Base-by-base conservation (phyloP, 2,329 filamentous ascomycete species). In the Pseudopithomyces maydicus region DNA sequence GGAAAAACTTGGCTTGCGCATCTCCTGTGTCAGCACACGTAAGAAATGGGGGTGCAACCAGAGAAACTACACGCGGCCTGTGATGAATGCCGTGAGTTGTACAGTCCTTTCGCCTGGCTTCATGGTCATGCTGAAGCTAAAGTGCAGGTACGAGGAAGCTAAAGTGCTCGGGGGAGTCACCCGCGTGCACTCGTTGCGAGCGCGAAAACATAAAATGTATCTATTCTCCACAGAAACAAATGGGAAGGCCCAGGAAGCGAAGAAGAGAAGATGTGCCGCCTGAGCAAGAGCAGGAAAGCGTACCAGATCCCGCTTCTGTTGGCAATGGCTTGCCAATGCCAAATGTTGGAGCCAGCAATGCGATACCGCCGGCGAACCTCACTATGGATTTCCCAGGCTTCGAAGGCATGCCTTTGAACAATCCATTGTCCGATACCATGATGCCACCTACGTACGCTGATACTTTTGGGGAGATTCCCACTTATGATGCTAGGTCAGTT, bases 201-300 rank as follows among this genome's bases (percentile, higher is more conserved):
- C 64, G 67, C 39, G 80, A 82, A 47, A 61, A 60, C 3, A 72
- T 81, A 14, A 46, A 48, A 15, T 83, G 81, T 62, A 52, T 78
- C 23, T 83, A 82, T 64, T 81, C 79, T 22, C 68, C 70, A 2
- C 79, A 79, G 51, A 82, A 81, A 65, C 76, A 72, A 35, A 83
- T 83, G 81, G 81, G 81, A 10, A 66, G 81, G 42, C 81, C 81
- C n/a, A 77, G 77, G 57, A 83, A 83, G 65, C 73, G 80, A 50
- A 67, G 69, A 56, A 68, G 75, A 47, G 70, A 73, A n/a, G 71
- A 64, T 22, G 61, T 54, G 48, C 54, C 49, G 14, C 59, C 33
- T 11, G 53, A 56, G 23, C 43, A 54, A 33, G 39, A 42, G 23
- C 32, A 52, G 23, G 59, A 59, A 33, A 41, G 38, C 17, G 54